Percentiles rank a stretch among this genome's conserved stretches.
phyloP scores from a whole-genome alignment of 306 rosid species.

The Phaseolus lunatus region DNA sequence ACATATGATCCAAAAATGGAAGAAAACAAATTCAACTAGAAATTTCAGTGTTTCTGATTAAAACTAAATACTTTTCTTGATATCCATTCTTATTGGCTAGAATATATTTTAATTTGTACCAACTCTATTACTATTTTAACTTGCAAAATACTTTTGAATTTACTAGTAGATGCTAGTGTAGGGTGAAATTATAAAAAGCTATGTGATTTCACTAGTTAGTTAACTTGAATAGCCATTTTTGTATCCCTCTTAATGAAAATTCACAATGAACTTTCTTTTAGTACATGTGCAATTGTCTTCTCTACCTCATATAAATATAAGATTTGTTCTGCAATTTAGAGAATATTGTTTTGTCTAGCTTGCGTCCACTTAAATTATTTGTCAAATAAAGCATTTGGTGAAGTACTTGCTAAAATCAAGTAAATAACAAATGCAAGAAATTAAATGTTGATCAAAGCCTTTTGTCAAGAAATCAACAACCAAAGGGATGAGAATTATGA shows the following conservation, averaged over 20 bases:
- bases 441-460: background rate
- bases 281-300: background rate
- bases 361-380: background rate
- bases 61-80: no score
- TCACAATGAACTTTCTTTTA: background rate
- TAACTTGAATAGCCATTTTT: background rate
- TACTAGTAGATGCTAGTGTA: background rate
- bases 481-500: background rate
- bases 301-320: background rate
- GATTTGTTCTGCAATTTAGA: background rate
- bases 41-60: no score
- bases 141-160: background rate
- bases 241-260: background rate
- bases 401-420: background rate
- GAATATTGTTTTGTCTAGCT: background rate
- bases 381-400: slow-evolving; percentile 21
- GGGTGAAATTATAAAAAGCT: background rate
- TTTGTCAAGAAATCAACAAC: background rate
- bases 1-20: no score
- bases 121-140: background rate
- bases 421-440: slow-evolving; percentile 4
- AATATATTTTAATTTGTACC: background rate
- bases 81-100: no score
- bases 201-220: background rate
- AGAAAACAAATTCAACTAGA: no score